A percentile compares a stretch with the other conserved stretches of the same genome.
These are phyloP conservation scores for Sporothrix protearum DNA, from an alignment of 2,329 filamentous ascomycete genomes.

Conservation along the genomic window DNA sequence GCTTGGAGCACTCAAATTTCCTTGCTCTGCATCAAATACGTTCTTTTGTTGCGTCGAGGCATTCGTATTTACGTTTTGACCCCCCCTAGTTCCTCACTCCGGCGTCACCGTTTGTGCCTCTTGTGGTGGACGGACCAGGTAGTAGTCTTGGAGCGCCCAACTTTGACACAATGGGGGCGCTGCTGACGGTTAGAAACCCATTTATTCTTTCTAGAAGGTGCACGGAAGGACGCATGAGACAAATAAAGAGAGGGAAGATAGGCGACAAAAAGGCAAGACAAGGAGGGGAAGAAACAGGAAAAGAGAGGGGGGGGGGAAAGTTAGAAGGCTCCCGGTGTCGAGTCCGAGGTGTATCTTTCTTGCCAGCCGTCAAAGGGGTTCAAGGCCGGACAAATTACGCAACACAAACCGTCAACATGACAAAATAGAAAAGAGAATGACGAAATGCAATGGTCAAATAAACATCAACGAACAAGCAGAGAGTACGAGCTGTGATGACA, in stretches of 20 bases:
- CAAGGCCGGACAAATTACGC: not conserved
- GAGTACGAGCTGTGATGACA: too few species aligned
- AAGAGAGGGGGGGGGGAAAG: not conserved
- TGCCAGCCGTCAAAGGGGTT: not conserved
- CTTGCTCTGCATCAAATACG: constrained; percentile 7
- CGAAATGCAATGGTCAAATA: not conserved
- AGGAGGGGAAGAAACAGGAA: not conserved
- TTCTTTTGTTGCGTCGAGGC: not conserved
- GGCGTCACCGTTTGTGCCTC: not conserved
- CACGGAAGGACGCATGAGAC: constrained; percentile 1
- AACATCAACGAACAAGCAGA: too few species aligned
- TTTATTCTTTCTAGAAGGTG: constrained; percentile 3
- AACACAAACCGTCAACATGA: not conserved
- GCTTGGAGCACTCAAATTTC: not conserved
- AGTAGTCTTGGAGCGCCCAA: not conserved
- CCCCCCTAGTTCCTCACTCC: not conserved
- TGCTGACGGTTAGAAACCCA: not conserved
- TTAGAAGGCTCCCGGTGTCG: not conserved
- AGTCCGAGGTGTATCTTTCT: not conserved
- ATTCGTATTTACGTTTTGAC: not conserved
- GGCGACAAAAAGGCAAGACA: not conserved
- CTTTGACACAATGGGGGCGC: not conserved
- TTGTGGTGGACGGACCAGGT: not conserved
- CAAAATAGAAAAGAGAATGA: not conserved
- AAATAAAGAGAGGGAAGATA: not conserved